Conservation (phyloP, 2,329 filamentous ascomycete genomes). For the Conoideocrella luteorostrata region DNA sequence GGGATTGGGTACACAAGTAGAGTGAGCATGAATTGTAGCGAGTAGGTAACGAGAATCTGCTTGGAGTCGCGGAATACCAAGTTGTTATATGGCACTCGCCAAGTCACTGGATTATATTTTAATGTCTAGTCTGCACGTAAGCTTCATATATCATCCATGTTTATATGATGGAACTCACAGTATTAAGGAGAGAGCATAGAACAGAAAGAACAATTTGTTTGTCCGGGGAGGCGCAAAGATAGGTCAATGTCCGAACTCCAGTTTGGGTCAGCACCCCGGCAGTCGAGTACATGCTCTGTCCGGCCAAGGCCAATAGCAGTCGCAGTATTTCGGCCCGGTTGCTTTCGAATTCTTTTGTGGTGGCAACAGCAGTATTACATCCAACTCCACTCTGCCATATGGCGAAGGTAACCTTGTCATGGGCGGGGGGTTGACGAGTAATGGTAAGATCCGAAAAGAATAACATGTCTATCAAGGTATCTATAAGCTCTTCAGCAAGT, state of each 20-base stretch:
- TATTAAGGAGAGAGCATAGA: conserved; percentile 89
- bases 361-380: conserved; percentile 81
- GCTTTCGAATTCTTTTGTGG: conserved; percentile 86
- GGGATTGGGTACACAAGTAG: conserved; percentile 83
- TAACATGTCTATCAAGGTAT: conserved; percentile 79
- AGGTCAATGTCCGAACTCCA: conserved; percentile 78
- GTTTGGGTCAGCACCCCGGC: conserved; percentile 71
- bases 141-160: background rate
- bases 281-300: conserved; percentile 90
- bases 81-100: conserved; percentile 90
- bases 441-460: conserved; percentile 91
- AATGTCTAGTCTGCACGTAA: conserved; percentile 54
- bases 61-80: conserved; percentile 87
- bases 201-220: conserved; percentile 88
- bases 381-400: conserved; percentile 99
- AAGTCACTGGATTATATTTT: conserved; percentile 91
- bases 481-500: conserved; percentile 85
- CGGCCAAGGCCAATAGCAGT: conserved; percentile 75
- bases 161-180: conserved; percentile 48
- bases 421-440: conserved; percentile 62
- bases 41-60: conserved; percentile 85
- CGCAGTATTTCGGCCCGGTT: conserved; percentile 88
- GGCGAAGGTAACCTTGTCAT: conserved; percentile 78
- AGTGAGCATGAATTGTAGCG: conserved; percentile 81
- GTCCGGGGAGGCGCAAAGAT: conserved; percentile 79